A percentile compares a stretch with the other conserved stretches of the same genome.
Evolutionary conservation across 768 basidiomycete genomes (phyloP).

Genomic region (Leucosporidium yakuticum): DNA sequence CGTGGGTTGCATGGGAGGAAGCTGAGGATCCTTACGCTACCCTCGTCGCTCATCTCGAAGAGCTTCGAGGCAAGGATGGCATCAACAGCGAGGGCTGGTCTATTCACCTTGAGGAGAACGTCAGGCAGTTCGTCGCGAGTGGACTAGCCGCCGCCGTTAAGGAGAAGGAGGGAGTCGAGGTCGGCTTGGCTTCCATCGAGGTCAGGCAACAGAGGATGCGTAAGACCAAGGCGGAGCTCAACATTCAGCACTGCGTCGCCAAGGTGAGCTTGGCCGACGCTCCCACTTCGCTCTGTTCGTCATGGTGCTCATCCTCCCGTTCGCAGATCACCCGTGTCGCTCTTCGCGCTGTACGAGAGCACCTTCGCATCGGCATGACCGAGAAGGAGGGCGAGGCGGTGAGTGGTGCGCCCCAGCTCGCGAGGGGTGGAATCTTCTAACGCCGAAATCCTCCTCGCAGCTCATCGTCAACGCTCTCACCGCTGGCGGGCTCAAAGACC

Average conservation of each 20-base stretch:
- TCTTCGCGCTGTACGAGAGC: constrained; percentile 11
- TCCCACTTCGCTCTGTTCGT: too few relatives aligned
- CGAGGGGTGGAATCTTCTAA: not conserved
- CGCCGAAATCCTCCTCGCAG: not conserved
- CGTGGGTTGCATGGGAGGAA: constrained; percentile 21
- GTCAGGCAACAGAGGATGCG: constrained; percentile 20
- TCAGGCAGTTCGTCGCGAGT: constrained; percentile 5
- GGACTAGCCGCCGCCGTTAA: constrained; percentile 1
- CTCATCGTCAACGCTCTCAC: constrained; percentile 21
- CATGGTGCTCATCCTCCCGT: not conserved
- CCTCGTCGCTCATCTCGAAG: constrained; percentile 7
- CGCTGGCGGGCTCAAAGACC: constrained; percentile 14
- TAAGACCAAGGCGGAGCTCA: constrained; percentile 14
- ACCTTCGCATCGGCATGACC: constrained; percentile 19
- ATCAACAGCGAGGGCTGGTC: not conserved
- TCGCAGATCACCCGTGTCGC: constrained; percentile 12
- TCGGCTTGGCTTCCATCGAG: constrained; percentile 4
- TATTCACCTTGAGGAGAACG: constrained; percentile 24
- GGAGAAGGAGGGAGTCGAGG: not conserved
- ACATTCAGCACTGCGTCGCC: constrained; percentile 11
- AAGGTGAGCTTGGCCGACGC: constrained; percentile 7
- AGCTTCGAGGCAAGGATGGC: not conserved
- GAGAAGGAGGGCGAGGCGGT: constrained; percentile 19
- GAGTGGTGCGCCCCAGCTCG: not conserved
- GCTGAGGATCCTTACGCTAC: constrained; percentile 9